phyloP scores from a whole-genome alignment of 1,139 yeast species.

The Sugiyamaella paludigena region DNA sequence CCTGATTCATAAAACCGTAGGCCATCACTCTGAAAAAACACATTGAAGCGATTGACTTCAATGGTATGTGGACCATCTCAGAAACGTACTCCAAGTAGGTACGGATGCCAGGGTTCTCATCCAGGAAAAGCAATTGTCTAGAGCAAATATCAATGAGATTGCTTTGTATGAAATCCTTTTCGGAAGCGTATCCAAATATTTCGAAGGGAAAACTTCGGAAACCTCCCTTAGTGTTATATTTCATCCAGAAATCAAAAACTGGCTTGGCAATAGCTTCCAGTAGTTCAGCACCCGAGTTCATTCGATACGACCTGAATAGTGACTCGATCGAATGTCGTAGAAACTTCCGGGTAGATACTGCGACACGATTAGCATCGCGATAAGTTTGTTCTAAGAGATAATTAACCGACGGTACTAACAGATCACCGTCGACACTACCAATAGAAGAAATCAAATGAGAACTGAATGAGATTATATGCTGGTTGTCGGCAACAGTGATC shows the following conservation, averaged over 20 bases:
- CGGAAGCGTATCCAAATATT: constrained; percentile 38
- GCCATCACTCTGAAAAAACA: constrained; percentile 19
- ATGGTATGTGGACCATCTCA: constrained; percentile 3
- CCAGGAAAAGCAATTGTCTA: constrained; percentile 5
- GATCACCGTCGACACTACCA: too few relatives aligned
- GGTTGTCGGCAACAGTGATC: too few relatives aligned
- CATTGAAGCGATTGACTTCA: neutral
- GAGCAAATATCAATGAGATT: constrained; percentile 28
- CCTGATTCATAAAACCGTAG: constrained; percentile 11
- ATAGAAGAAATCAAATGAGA: too few relatives aligned
- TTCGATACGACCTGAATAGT: neutral
- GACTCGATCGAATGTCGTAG: constrained; percentile 1
- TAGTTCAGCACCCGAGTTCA: constrained; percentile 22
- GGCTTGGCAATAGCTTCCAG: constrained; percentile 38
- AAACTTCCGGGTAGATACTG: neutral
- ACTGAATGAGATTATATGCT: too few relatives aligned
- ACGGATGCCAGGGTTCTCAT: constrained; percentile 16
- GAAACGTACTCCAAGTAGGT: constrained; percentile 12
- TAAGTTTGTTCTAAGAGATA: too few relatives aligned
- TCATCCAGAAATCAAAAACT: constrained; percentile 44
- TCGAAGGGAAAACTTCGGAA: constrained; percentile 41
- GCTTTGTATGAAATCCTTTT: constrained; percentile 33
- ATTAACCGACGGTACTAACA: too few relatives aligned
- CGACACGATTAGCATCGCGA: too few relatives aligned
- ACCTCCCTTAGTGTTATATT: constrained; percentile 27